Evolutionary conservation across 228 moss, liverwort and hornwort species (phyloP).

Genomic region (Sphagnum fallax): DNA sequence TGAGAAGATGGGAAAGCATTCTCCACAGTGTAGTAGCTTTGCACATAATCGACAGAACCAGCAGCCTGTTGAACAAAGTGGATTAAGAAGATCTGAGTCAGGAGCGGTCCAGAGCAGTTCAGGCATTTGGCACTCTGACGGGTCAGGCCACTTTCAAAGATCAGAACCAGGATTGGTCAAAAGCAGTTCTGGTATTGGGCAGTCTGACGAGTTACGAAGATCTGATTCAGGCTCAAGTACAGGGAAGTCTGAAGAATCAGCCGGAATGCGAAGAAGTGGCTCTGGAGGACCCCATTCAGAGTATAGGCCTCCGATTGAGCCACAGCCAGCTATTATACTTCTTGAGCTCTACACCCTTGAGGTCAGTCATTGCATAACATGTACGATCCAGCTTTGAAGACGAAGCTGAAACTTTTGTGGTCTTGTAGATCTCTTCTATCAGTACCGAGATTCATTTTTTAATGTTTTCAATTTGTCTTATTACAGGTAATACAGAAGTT

Average conservation of each 20-base stretch:
- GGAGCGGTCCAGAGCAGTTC: conserved; percentile 29
- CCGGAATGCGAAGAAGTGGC: conserved; percentile 12
- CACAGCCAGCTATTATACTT: conserved; percentile 66
- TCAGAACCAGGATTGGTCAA: conserved; percentile 1
- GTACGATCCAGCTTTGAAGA: too few species aligned
- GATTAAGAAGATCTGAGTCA: conserved; percentile 25
- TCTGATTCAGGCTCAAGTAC: background rate
- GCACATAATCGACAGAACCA: conserved; percentile 2
- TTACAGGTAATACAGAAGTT: conserved; percentile 79
- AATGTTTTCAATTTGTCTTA: too few species aligned
- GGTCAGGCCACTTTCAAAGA: background rate
- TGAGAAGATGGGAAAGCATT: conserved; percentile 23
- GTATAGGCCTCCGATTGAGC: conserved; percentile 7
- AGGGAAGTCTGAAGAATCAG: conserved; percentile 10
- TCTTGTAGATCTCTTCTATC: too few species aligned
- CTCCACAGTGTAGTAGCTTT: conserved; percentile 18
- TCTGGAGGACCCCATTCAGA: conserved; percentile 12
- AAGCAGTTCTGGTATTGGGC: background rate
- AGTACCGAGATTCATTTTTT: too few species aligned
- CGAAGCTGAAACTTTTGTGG: too few species aligned
- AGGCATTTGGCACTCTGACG: conserved; percentile 28
- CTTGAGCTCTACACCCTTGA: conserved; percentile 65
- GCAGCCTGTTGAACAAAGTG: conserved; percentile 10
- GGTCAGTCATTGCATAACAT: conserved; percentile 25
- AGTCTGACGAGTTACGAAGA: background rate